phyloP scores from a whole-genome alignment of 352 stramenopile species.

The Phytophthora fragariae region DNA sequence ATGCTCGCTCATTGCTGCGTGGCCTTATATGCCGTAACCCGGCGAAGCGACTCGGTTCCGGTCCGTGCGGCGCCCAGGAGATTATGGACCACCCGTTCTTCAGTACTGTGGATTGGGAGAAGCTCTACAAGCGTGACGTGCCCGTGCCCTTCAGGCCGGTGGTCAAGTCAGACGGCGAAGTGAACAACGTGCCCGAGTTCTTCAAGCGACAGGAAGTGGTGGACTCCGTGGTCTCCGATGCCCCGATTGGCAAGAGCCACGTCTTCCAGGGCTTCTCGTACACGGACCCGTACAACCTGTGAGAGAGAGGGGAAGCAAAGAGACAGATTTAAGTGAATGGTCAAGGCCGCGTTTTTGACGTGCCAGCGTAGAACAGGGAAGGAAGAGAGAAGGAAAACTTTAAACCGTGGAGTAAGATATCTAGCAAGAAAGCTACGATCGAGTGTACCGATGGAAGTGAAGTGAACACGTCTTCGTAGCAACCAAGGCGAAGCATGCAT shows the following conservation, averaged over 20 bases:
- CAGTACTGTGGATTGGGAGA: conserved; percentile 74
- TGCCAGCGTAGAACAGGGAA: conserved; percentile 34
- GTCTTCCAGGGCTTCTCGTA: conserved; percentile 86
- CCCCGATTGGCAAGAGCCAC: conserved; percentile 69
- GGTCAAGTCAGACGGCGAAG: conserved; percentile 74
- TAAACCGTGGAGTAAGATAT: conserved; percentile 45
- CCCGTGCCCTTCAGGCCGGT: conserved; percentile 69
- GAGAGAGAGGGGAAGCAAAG: background rate
- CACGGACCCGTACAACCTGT: conserved; percentile 74
- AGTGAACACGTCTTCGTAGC: too few relatives aligned
- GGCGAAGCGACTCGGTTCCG: conserved; percentile 75
- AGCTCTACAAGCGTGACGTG: conserved; percentile 80
- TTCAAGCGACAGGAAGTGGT: conserved; percentile 84
- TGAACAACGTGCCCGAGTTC: conserved; percentile 83
- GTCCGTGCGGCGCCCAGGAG: conserved; percentile 70
- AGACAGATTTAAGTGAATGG: conserved; percentile 21
- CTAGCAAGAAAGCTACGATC: conserved; percentile 26
- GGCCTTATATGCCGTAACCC: conserved; percentile 81
- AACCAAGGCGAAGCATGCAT: conserved; percentile 2
- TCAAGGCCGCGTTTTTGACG: conserved; percentile 28
- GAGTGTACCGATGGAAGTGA: conserved; percentile 7
- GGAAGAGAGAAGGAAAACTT: conserved; percentile 10
- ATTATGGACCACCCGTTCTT: conserved; percentile 92
- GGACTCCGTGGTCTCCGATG: conserved; percentile 70
- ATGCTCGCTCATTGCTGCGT: conserved; percentile 77